Conservation (phyloP, 2,329 filamentous ascomycete species). For the Apiospora rasikravindrae region DNA sequence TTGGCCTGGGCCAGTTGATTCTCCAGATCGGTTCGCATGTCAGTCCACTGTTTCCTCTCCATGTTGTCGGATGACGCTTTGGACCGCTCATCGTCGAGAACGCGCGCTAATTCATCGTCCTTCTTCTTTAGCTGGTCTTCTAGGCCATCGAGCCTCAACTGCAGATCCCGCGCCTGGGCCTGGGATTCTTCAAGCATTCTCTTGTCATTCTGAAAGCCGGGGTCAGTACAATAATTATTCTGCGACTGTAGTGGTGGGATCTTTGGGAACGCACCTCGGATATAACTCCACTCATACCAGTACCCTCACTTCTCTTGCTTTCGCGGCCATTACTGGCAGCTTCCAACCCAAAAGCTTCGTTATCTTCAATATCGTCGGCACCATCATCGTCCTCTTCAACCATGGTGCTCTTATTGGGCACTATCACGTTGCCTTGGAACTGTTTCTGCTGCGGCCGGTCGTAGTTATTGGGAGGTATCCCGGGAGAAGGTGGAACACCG, state of each 20-base stretch:
- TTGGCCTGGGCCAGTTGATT: conserved; percentile 76
- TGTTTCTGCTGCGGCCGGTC: conserved; percentile 83
- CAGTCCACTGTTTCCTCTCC: conserved; percentile 75
- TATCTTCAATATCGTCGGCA: conserved; percentile 60
- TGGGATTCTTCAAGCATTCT: conserved; percentile 82
- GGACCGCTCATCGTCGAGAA: conserved; percentile 64
- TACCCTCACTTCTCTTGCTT: conserved; percentile 42
- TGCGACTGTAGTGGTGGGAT: neutral
- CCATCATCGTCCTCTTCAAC: conserved; percentile 90
- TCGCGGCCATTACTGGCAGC: conserved; percentile 39
- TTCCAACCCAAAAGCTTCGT: conserved; percentile 68
- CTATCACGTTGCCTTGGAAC: conserved; percentile 93
- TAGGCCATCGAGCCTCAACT: conserved; percentile 74
- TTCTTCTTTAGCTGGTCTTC: conserved; percentile 73
- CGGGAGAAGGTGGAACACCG: conserved; percentile 64
- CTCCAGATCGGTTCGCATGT: conserved; percentile 71
- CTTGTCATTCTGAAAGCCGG: conserved; percentile 62
- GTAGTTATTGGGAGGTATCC: conserved; percentile 68
- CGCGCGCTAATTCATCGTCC: conserved; percentile 69
- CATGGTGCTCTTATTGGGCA: conserved; percentile 97
- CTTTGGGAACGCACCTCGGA: conserved; percentile 43
- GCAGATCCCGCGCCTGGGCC: conserved; percentile 74
- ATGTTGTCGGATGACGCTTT: conserved; percentile 55
- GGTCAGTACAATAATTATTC: conserved; percentile 24
- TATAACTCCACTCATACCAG: conserved; percentile 35